Evolutionary conservation across 768 basidiomycete species (phyloP).

Genomic region (Boletus fagicola): DNA sequence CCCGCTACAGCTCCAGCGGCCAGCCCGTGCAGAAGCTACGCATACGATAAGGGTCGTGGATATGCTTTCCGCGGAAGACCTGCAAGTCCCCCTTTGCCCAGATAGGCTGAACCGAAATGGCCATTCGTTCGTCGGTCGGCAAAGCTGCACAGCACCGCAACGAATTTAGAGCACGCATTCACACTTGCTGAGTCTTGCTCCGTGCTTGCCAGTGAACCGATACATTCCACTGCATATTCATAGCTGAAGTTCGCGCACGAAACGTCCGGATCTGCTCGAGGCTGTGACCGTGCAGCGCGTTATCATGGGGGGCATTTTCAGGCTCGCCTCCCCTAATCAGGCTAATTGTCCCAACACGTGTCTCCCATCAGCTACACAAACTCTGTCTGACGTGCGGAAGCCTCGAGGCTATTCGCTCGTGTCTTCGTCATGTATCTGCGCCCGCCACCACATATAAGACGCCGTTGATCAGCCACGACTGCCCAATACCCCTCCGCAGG

Average conservation of each 20-base stretch:
- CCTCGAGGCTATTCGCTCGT: constrained; percentile 34
- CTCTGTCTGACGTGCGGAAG: constrained; percentile 21
- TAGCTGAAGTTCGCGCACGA: constrained; percentile 1
- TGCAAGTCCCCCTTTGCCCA: constrained; percentile 4
- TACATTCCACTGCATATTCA: constrained; percentile 1
- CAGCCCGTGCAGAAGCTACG: not conserved
- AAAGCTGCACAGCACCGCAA: not conserved
- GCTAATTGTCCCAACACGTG: constrained; percentile 22
- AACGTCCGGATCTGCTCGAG: constrained; percentile 5
- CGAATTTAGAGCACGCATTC: constrained; percentile 1
- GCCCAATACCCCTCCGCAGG: constrained; percentile 19
- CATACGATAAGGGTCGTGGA: not conserved
- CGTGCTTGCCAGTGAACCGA: not conserved
- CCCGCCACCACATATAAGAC: constrained; percentile 30
- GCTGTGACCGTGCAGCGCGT: constrained; percentile 18
- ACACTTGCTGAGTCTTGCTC: not conserved
- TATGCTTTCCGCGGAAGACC: not conserved
- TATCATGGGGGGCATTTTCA: constrained; percentile 3
- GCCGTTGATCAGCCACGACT: constrained; percentile 27
- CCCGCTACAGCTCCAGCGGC: not conserved
- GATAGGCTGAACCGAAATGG: not conserved
- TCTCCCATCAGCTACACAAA: constrained; percentile 6
- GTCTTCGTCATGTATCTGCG: constrained; percentile 23
- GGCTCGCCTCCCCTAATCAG: constrained; percentile 12
- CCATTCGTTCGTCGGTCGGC: not conserved